Evolutionary conservation across 2,329 filamentous ascomycete species (phyloP).

Genomic region (Camptophora hylomeconis): DNA sequence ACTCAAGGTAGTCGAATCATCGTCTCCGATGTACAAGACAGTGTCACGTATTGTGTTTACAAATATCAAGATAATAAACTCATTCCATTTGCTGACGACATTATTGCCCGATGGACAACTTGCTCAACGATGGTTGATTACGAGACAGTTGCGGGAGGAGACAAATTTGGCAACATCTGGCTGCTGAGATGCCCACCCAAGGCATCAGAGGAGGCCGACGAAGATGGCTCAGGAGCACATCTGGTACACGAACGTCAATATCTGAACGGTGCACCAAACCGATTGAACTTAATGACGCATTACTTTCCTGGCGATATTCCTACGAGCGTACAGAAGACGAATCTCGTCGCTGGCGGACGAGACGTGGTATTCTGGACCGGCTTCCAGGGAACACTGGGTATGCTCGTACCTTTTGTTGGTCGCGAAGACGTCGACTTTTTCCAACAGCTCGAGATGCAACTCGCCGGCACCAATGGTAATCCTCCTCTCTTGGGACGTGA

Average conservation of each 20-base stretch:
- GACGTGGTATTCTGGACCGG: slow-evolving; percentile 90
- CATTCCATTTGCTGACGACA: slow-evolving; percentile 88
- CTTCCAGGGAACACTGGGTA: slow-evolving; percentile 84
- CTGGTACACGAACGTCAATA: slow-evolving; percentile 84
- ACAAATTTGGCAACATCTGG: slow-evolving; percentile 97
- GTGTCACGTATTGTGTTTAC: slow-evolving; percentile 83
- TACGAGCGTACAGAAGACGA: slow-evolving; percentile 77
- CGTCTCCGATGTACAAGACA: slow-evolving; percentile 85
- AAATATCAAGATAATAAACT: slow-evolving; percentile 83
- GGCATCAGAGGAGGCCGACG: slow-evolving; percentile 77
- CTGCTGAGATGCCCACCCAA: slow-evolving; percentile 78
- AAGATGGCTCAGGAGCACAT: slow-evolving; percentile 79
- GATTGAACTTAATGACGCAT: slow-evolving; percentile 73
- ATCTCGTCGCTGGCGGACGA: slow-evolving; percentile 78
- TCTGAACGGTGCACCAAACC: slow-evolving; percentile 75
- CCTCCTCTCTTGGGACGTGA: slow-evolving; percentile 81
- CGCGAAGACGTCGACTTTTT: slow-evolving; percentile 97
- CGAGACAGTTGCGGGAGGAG: slow-evolving; percentile 83
- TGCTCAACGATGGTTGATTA: slow-evolving; percentile 93
- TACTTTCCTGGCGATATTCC: slow-evolving; percentile 88
- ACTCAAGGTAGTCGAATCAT: slow-evolving; percentile 85
- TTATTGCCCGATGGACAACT: slow-evolving; percentile 78
- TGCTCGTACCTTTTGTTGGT: slow-evolving; percentile 79
- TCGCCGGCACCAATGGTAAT: slow-evolving; percentile 60
- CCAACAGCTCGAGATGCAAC: slow-evolving; percentile 78